phyloP scores from a whole-genome alignment of 495 filamentous ascomycete species.

The Aspergillus bertholletiae region DNA sequence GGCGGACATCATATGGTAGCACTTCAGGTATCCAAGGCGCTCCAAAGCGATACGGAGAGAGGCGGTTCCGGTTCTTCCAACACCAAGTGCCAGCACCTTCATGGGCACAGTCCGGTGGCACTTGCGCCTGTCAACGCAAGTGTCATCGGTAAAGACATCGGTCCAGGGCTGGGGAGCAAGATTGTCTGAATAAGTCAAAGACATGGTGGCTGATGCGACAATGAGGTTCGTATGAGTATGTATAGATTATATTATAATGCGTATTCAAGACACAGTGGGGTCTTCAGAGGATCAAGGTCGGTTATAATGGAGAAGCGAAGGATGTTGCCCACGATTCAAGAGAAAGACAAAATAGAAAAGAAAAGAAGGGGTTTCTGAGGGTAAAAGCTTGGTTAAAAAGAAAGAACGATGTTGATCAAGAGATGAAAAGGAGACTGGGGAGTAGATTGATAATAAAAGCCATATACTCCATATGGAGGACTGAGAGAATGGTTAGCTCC shows the following conservation, averaged over 20 bases:
- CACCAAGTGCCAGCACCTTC: slow-evolving; percentile 60
- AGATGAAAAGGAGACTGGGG: neutral
- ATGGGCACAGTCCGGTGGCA: slow-evolving; percentile 63
- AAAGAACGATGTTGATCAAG: neutral
- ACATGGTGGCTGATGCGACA: slow-evolving; percentile 27
- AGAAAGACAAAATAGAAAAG: neutral
- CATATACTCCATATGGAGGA: neutral
- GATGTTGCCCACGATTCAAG: neutral
- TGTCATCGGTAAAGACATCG: slow-evolving; percentile 52
- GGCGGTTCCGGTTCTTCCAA: slow-evolving; percentile 64
- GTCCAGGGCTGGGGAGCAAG: slow-evolving; percentile 42
- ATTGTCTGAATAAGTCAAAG: slow-evolving; percentile 41
- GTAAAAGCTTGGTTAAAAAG: neutral
- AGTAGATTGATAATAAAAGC: slow-evolving; percentile 3
- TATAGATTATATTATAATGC: slow-evolving; percentile 8
- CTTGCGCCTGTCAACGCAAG: slow-evolving; percentile 59
- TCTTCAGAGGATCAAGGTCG: neutral
- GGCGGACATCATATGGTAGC: slow-evolving; percentile 66
- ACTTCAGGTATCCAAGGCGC: slow-evolving; percentile 57
- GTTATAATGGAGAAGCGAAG: neutral
- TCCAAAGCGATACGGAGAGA: slow-evolving; percentile 59
- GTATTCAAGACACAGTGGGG: slow-evolving; percentile 2
- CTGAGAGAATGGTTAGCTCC: neutral
- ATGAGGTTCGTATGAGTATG: neutral
- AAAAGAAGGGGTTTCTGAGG: neutral